Base-by-base conservation (phyloP, 495 filamentous ascomycete species). In the Aspergillus nanangensis region DNA sequence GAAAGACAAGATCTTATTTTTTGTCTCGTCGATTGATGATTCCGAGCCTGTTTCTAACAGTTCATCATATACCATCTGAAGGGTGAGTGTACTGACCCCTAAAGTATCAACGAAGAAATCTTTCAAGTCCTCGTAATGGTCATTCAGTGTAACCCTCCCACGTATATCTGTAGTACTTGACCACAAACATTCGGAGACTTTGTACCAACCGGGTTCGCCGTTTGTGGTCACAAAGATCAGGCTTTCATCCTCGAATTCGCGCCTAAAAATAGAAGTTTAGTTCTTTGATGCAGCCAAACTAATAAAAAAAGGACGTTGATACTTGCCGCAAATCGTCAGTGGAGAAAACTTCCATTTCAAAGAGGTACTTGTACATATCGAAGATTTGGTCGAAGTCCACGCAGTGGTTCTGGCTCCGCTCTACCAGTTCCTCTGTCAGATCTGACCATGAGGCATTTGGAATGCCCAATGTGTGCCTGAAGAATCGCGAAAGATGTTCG, bases 101-200 rank as follows among this genome's bases (percentile, higher is more conserved):
- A 74, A 38, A 3, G 50, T 43, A 14, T 62, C 48, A 9, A 69
- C 48, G 38, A 74, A 74, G 24, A 74, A 63, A 15, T 43, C 51
- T 22, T 55, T 50, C 17, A 72, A 38, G 23, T 62, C 50, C 17
- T 38, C 54, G 47, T 74, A 74, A 15, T 57, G 35, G 14, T 50
- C 52, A 33, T 59, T 61, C 8, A 74, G 45, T 14, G 57, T 49
- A 4, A 62, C 38, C 52, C 48, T 68, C 3, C 63, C 66, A n/a
- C 52, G 39, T 33, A 75, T 63, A 19, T 58, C 36, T 5, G 68
- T 56, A 5, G 60, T 47, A 24, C 51, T 55, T 4, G 68, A 69
- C 69, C 68, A 75, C 21, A 75, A 42, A 46, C 68, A 72, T 34
- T 63, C 40, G 1, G 60, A 60, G 8, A 52, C 32, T 10, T 45